A percentile compares a stretch with the other conserved stretches of the same genome.
Conservation (phyloP, 2,329 filamentous ascomycete genomes). For the Botrytis pseudocinerea region DNA sequence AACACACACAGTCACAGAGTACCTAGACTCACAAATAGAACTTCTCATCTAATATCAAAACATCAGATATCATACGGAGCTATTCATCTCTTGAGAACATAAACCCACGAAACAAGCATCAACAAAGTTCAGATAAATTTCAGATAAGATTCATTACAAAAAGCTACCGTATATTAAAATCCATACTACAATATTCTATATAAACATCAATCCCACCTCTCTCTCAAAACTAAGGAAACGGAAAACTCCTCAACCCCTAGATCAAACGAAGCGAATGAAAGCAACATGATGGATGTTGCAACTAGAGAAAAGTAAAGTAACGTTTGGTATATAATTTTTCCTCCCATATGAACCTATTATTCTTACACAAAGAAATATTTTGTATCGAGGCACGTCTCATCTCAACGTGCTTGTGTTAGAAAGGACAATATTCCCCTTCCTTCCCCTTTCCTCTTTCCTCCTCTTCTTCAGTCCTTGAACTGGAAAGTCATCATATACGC, state of each 20-base stretch:
- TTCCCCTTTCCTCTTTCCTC: neutral
- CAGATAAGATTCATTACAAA: constrained; percentile 8
- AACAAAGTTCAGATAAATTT: neutral
- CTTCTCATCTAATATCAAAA: neutral
- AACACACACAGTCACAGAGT: neutral
- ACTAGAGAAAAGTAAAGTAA: constrained; percentile 11
- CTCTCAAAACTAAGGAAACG: neutral
- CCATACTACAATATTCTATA: constrained; percentile 13
- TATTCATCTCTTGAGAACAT: neutral
- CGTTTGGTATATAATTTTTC: constrained; percentile 17
- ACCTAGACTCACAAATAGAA: neutral
- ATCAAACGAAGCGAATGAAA: constrained; percentile 15
- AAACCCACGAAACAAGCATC: neutral
- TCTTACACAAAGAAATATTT: constrained; percentile 16
- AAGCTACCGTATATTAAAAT: constrained; percentile 12
- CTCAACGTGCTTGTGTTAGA: neutral
- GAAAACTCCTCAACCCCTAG: constrained; percentile 1
- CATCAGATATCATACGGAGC: neutral
- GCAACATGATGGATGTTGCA: constrained; percentile 1
- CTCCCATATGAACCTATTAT: constrained; percentile 4
- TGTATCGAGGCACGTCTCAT: constrained; percentile 11
- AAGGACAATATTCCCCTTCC: neutral
- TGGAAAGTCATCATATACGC: constrained; percentile 11
- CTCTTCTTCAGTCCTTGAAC: neutral
- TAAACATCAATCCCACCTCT: neutral